phyloP scores from a whole-genome alignment of 148 eudicot genomes.

The Silene uniflora region DNA sequence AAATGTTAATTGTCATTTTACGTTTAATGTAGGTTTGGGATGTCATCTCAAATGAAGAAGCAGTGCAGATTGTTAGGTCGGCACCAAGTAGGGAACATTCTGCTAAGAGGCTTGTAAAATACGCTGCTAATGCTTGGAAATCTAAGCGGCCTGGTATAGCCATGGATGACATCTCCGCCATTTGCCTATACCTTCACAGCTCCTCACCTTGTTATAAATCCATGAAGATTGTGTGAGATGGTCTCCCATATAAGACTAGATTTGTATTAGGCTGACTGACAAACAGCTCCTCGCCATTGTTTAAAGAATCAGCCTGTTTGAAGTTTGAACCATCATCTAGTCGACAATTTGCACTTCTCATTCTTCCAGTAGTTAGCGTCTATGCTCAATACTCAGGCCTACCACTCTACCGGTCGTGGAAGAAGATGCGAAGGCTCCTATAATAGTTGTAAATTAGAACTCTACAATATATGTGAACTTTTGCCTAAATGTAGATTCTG shows the following conservation, averaged over 20 bases:
- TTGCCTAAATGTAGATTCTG: neutral
- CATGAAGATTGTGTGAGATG: neutral
- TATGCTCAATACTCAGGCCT: neutral
- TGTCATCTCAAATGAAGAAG: conserved; percentile 72
- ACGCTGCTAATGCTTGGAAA: conserved; percentile 67
- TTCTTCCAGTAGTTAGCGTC: neutral
- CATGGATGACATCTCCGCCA: conserved; percentile 70
- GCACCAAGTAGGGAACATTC: conserved; percentile 50
- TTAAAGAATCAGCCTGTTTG: neutral
- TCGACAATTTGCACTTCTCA: neutral
- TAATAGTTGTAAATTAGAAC: neutral
- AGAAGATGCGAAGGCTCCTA: neutral
- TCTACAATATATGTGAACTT: no score
- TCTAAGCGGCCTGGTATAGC: conserved; percentile 42
- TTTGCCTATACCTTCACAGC: conserved; percentile 63
- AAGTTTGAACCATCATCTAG: neutral
- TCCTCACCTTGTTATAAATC: conserved; percentile 12
- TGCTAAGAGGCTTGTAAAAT: conserved; percentile 62
- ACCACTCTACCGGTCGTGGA: neutral
- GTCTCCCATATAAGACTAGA: neutral
- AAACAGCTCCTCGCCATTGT: neutral
- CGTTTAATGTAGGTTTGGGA: conserved; percentile 65
- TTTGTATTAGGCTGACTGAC: neutral
- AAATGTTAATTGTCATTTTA: neutral
- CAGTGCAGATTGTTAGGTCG: conserved; percentile 58